A percentile compares a stretch with the other conserved stretches of the same genome.
Evolutionary conservation across 495 filamentous ascomycete genomes (phyloP).

Genomic region (Friedmanniomyces simplex): DNA sequence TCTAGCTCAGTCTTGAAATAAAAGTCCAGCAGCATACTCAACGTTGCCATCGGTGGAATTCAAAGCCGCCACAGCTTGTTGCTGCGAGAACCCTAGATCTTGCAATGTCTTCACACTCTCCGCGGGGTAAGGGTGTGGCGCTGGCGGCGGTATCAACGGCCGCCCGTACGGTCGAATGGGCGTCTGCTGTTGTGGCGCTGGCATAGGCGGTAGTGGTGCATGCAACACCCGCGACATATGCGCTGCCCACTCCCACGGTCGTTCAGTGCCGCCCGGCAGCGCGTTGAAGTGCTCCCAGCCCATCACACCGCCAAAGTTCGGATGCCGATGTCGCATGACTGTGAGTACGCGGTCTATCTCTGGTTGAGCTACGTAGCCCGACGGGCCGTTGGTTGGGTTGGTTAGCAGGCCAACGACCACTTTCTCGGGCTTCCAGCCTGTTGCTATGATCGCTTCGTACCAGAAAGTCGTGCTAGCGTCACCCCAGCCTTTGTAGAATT

Average conservation of each 20-base stretch:
- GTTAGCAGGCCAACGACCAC: slow-evolving; percentile 36
- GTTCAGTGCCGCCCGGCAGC: slow-evolving; percentile 20
- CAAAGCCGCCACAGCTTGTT: slow-evolving; percentile 68
- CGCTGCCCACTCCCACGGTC: slow-evolving; percentile 29
- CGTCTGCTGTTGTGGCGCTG: slow-evolving; percentile 5
- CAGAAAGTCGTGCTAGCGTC: slow-evolving; percentile 25
- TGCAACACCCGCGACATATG: slow-evolving; percentile 12
- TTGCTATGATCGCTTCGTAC: slow-evolving; percentile 31
- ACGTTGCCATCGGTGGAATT: slow-evolving; percentile 77
- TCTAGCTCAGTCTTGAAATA: slow-evolving; percentile 44
- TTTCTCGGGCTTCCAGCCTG: slow-evolving; percentile 32
- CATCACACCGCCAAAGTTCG: slow-evolving; percentile 37
- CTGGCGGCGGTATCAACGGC: slow-evolving; percentile 4
- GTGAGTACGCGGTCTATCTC: slow-evolving; percentile 19
- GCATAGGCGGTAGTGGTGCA: not conserved
- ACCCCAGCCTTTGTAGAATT: slow-evolving; percentile 39
- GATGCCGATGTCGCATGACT: slow-evolving; percentile 20
- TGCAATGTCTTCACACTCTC: slow-evolving; percentile 61
- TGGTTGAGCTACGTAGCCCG: slow-evolving; percentile 27
- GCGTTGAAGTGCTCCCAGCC: slow-evolving; percentile 41
- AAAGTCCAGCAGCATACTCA: slow-evolving; percentile 71
- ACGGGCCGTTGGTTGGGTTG: slow-evolving; percentile 28
- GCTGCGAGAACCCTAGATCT: slow-evolving; percentile 66
- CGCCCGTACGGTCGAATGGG: slow-evolving; percentile 16
- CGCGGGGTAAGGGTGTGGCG: slow-evolving; percentile 39